Percentiles rank a stretch among this genome's conserved stretches.
Evolutionary conservation across 2,329 filamentous ascomycete genomes (phyloP).

Genomic region (Hysterium pulicare): DNA sequence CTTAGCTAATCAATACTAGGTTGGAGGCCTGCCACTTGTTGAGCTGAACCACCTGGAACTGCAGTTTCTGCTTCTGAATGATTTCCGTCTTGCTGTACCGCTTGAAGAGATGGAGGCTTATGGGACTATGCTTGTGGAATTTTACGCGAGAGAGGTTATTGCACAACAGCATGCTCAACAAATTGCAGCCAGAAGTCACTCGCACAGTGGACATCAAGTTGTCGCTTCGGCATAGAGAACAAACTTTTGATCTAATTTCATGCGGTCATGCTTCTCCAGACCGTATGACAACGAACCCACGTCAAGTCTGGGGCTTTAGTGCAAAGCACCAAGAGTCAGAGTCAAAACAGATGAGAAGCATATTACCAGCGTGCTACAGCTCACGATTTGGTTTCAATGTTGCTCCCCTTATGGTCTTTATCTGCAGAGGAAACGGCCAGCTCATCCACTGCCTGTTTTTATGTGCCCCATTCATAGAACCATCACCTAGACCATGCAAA

Average conservation of each 20-base stretch:
- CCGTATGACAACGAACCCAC: background rate
- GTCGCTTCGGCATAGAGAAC: background rate
- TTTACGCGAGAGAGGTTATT: conserved; percentile 89
- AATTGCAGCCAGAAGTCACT: conserved; percentile 12
- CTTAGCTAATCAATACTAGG: conserved; percentile 52
- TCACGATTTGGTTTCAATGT: background rate
- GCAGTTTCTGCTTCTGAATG: conserved; percentile 92
- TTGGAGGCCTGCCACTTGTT: conserved; percentile 84
- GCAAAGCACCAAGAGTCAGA: background rate
- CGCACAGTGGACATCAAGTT: conserved; percentile 5
- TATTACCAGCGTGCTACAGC: background rate
- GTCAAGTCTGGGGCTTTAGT: background rate
- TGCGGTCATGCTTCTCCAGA: background rate
- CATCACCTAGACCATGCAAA: conserved; percentile 2
- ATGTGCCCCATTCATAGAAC: background rate
- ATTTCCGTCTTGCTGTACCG: conserved; percentile 88
- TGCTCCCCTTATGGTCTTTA: background rate
- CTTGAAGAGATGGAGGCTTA: conserved; percentile 96
- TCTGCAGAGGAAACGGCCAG: background rate
- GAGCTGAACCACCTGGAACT: conserved; percentile 96
- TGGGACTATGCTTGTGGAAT: conserved; percentile 97
- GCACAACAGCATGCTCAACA: conserved; percentile 52
- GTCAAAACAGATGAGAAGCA: background rate
- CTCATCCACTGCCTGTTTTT: background rate
- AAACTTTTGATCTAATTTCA: no score